Evolutionary conservation across 1,284 basidiomycete genomes (phyloP).

Genomic region (Heterobasidion annosum): DNA sequence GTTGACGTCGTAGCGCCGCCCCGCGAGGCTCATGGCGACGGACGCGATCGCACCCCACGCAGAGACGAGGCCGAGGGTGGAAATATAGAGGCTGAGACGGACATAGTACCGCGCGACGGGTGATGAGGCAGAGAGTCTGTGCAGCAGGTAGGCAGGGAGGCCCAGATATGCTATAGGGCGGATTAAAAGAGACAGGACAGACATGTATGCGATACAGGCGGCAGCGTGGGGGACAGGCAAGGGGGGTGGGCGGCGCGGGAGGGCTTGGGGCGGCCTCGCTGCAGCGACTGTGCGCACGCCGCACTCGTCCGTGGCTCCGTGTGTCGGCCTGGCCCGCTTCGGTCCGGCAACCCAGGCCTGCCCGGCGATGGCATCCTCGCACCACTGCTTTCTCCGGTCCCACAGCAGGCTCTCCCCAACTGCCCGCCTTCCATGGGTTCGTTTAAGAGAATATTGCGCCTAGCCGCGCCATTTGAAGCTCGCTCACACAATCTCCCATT

Average conservation of each 20-base stretch:
- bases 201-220: slow-evolving; percentile 31
- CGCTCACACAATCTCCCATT: too few relatives aligned
- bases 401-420: too few relatives aligned
- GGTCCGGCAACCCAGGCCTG: background rate
- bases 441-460: too few relatives aligned
- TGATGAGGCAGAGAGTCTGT: slow-evolving; percentile 44
- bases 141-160: slow-evolving; percentile 54
- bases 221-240: too few relatives aligned
- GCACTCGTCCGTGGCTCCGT: background rate
- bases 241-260: too few relatives aligned
- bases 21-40: slow-evolving; percentile 60
- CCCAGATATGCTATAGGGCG: slow-evolving; percentile 69
- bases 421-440: too few relatives aligned
- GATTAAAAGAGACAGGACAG: slow-evolving; percentile 46
- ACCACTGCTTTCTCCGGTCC: too few relatives aligned
- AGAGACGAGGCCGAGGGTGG: slow-evolving; percentile 56
- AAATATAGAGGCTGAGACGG: slow-evolving; percentile 64
- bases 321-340: background rate
- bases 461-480: too few relatives aligned
- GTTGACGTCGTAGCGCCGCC: slow-evolving; percentile 80
- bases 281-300: too few relatives aligned
- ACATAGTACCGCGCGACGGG: slow-evolving; percentile 64
- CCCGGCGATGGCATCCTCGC: too few relatives aligned
- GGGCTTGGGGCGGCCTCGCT: too few relatives aligned
- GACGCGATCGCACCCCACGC: slow-evolving; percentile 72